A percentile compares a stretch with the other conserved stretches of the same genome.
Conservation (phyloP, 2,329 filamentous ascomycete species). For the Diaporthe aspalathi region DNA sequence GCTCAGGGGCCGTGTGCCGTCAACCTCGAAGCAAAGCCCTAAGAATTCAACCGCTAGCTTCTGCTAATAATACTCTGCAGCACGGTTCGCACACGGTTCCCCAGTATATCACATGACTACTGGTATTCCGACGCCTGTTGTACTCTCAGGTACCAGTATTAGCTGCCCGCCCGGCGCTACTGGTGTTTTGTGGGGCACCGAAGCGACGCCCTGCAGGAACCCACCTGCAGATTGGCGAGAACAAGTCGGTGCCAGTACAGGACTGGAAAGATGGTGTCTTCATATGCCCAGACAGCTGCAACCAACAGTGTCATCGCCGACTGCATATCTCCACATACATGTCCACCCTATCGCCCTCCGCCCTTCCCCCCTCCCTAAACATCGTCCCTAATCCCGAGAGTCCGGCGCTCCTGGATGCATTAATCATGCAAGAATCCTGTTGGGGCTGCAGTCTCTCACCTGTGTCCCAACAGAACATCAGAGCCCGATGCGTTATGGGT, state of each 20-base stretch:
- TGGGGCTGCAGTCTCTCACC: slow-evolving; percentile 5
- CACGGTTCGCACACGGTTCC: background rate
- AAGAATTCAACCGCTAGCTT: background rate
- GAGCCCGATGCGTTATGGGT: background rate
- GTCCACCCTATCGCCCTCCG: background rate
- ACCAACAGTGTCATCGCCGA: slow-evolving; percentile 3
- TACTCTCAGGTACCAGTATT: background rate
- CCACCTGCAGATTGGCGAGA: slow-evolving; percentile 25
- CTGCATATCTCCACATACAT: slow-evolving; percentile 14
- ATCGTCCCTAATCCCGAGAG: background rate
- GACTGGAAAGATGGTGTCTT: slow-evolving; percentile 14
- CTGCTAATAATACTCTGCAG: background rate
- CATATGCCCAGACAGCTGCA: slow-evolving; percentile 19
- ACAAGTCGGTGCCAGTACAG: background rate
- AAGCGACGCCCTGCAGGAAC: slow-evolving; percentile 22
- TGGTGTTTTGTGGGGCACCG: slow-evolving; percentile 16
- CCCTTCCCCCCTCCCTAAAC: background rate
- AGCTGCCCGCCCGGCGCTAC: background rate
- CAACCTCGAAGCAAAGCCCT: no score
- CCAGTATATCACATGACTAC: background rate
- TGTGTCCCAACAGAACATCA: slow-evolving; percentile 13
- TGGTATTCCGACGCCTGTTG: background rate
- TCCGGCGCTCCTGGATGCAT: slow-evolving; percentile 23
- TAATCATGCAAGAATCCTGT: slow-evolving; percentile 9
- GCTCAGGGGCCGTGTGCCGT: background rate